phyloP scores from a whole-genome alignment of 2,329 filamentous ascomycete genomes.

The Thelonectria rubi region DNA sequence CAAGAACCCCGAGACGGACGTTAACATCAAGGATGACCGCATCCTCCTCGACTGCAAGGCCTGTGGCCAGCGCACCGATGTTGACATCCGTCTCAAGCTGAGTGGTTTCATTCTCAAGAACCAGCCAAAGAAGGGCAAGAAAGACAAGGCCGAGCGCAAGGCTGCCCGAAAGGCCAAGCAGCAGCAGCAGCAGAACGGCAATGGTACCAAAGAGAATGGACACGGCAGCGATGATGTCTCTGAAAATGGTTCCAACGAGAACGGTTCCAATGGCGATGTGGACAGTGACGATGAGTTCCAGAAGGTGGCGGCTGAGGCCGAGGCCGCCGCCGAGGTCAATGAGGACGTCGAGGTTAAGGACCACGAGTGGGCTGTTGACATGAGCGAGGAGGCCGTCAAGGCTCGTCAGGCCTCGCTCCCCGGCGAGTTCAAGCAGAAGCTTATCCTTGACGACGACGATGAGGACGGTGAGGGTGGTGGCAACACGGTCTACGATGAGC shows the following conservation, averaged over 20 bases:
- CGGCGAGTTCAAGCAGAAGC: conserved; percentile 92
- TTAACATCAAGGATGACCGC: conserved; percentile 91
- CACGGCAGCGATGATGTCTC: conserved; percentile 66
- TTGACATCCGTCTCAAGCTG: conserved; percentile 93
- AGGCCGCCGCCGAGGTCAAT: conserved; percentile 50
- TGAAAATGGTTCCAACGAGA: conserved; percentile 60
- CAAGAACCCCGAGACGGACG: conserved; percentile 98
- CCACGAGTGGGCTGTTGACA: conserved; percentile 95
- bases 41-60: conserved; percentile 99
- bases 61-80: conserved; percentile 90
- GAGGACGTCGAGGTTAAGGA: conserved; percentile 75
- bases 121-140: conserved; percentile 92
- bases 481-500: conserved; percentile 83
- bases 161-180: conserved; percentile 91
- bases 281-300: conserved; percentile 93
- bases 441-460: conserved; percentile 84
- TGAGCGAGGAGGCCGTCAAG: conserved; percentile 93
- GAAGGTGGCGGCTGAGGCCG: conserved; percentile 74
- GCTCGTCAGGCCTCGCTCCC: conserved; percentile 93
- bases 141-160: conserved; percentile 92
- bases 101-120: conserved; percentile 98
- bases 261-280: conserved; percentile 68
- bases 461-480: conserved; percentile 81
- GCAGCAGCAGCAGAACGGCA: conserved; percentile 73
- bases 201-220: conserved; percentile 64